phyloP scores from a whole-genome alignment of 2,329 filamentous ascomycete genomes.

The Clarireedia hainanense region DNA sequence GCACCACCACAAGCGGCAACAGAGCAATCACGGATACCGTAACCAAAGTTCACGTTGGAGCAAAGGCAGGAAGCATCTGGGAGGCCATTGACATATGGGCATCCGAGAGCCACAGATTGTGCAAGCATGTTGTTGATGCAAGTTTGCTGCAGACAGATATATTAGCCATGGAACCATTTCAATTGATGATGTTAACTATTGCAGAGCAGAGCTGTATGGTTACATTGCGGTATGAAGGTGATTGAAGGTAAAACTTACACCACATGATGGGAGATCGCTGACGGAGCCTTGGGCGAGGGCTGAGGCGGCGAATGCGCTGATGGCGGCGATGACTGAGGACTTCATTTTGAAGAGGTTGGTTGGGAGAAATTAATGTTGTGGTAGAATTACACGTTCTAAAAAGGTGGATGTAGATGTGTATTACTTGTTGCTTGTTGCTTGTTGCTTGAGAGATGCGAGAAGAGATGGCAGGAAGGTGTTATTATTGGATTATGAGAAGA shows the following conservation, averaged over 20 bases:
- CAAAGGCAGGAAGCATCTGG: constrained; percentile 36
- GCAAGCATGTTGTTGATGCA: constrained; percentile 40
- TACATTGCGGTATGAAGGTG: neutral
- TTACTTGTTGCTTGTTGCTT: neutral
- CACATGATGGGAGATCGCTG: constrained; percentile 24
- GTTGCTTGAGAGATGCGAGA: neutral
- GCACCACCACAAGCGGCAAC: constrained; percentile 33
- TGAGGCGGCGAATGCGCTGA: constrained; percentile 22
- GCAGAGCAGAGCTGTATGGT: neutral
- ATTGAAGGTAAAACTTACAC: constrained; percentile 22
- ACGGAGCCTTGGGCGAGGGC: constrained; percentile 19
- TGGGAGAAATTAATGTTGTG: neutral
- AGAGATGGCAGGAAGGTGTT: neutral
- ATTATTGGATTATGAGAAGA: neutral
- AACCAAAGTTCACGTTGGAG: constrained; percentile 35
- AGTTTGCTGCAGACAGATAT: constrained; percentile 21
- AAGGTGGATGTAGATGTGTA: neutral
- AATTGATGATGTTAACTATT: neutral
- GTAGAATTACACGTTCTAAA: no score
- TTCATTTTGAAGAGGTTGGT: constrained; percentile 24
- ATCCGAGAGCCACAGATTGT: constrained; percentile 35
- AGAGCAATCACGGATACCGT: constrained; percentile 40
- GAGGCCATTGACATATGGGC: constrained; percentile 16
- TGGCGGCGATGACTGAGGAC: constrained; percentile 20
- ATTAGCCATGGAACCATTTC: constrained; percentile 12